Conservation (phyloP, 2,329 filamentous ascomycete species). For the Penicillium sp. region DNA sequence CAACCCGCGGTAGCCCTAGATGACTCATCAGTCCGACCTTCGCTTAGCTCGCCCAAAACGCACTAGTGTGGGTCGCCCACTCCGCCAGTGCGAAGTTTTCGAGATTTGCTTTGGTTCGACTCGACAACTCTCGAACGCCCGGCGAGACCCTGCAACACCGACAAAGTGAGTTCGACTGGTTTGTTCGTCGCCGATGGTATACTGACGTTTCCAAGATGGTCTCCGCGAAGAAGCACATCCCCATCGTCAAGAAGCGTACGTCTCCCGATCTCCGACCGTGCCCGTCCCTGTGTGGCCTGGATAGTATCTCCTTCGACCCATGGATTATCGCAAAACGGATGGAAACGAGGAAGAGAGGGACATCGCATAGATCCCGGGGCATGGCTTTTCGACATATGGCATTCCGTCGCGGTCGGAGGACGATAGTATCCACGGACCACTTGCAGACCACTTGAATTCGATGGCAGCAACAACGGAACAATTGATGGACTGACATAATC, state of each 20-base stretch:
- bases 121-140: constrained; percentile 42
- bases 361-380: constrained; percentile 1
- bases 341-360: constrained; percentile 8
- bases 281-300: constrained; percentile 13
- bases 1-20: constrained; percentile 22
- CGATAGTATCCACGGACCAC: constrained; percentile 4
- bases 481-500: constrained; percentile 34
- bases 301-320: constrained; percentile 19
- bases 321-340: background rate
- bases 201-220: constrained; percentile 61
- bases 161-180: constrained; percentile 37
- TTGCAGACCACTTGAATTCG: background rate
- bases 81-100: constrained; percentile 37
- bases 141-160: constrained; percentile 42
- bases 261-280: constrained; percentile 34
- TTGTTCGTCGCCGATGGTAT: constrained; percentile 7
- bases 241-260: constrained; percentile 99
- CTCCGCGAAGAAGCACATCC: constrained; percentile 97
- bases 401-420: constrained; percentile 4
- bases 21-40: constrained; percentile 19
- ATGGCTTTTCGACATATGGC: background rate
- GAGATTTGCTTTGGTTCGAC: constrained; percentile 36
- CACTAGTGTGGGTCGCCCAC: constrained; percentile 34
- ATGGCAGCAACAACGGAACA: constrained; percentile 30
- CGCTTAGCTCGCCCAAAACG: constrained; percentile 26